Percentiles rank a stretch among this genome's conserved stretches.
phyloP scores from a whole-genome alignment of 2,329 filamentous ascomycete genomes.

The Cordyceps javanica region DNA sequence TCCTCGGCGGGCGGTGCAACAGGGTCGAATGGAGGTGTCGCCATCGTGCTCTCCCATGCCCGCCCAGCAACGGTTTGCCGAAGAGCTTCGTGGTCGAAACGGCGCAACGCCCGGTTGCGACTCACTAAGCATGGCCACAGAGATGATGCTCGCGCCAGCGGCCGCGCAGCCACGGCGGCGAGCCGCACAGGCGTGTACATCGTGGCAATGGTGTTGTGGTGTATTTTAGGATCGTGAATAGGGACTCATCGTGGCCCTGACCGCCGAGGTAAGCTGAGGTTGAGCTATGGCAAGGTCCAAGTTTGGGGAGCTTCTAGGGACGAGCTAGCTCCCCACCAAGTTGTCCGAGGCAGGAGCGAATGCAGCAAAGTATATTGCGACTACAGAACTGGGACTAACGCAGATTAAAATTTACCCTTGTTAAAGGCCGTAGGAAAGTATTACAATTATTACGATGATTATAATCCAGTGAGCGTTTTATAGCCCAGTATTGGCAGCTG shows the following conservation, averaged over 20 bases:
- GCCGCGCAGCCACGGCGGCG: conserved; percentile 6
- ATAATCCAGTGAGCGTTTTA: too few relatives aligned
- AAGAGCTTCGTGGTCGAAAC: neutral
- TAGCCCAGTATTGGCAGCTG: neutral
- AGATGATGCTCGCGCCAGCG: conserved; percentile 4
- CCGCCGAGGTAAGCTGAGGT: neutral
- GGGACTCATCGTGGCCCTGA: neutral
- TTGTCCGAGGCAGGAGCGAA: neutral
- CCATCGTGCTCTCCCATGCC: conserved; percentile 17
- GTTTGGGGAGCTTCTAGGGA: neutral
- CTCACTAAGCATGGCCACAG: neutral
- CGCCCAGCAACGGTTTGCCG: neutral
- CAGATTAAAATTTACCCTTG: too few relatives aligned
- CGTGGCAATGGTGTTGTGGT: neutral
- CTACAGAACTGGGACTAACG: too few relatives aligned
- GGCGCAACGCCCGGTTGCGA: neutral
- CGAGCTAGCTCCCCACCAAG: neutral
- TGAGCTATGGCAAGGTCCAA: conserved; percentile 1
- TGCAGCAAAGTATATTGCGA: neutral
- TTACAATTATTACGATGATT: too few relatives aligned
- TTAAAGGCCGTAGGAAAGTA: too few relatives aligned
- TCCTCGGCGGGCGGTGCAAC: neutral
- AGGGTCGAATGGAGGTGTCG: conserved; percentile 5
- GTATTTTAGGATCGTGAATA: neutral
- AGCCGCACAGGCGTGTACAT: conserved; percentile 1